A percentile compares a stretch with the other conserved stretches of the same genome.
These are phyloP conservation scores for Picea glauca DNA, from an alignment of 75 land plant species.

Conservation along the genomic window DNA sequence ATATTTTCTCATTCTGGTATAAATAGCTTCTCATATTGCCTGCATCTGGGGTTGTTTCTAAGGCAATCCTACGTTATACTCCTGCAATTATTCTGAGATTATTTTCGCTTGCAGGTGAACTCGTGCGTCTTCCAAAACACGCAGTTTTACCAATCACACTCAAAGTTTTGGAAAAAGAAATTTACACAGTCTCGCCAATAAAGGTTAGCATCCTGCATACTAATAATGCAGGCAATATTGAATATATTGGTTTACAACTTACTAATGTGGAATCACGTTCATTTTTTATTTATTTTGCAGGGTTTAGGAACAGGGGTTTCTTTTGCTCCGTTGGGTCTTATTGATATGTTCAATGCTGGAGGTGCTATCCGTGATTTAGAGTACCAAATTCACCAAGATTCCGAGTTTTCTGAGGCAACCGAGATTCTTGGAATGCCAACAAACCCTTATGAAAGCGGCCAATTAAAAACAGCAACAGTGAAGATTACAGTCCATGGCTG, in stretches of 20 bases:
- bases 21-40: no score
- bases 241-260: background rate
- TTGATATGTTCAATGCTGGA: conserved; percentile 84
- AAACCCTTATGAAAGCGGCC: conserved; percentile 9
- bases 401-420: background rate
- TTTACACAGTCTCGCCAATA: conserved; percentile 72
- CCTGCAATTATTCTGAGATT: background rate
- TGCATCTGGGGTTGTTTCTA: background rate
- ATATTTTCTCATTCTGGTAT: conserved; percentile 21
- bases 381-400: conserved; percentile 23
- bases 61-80: no score
- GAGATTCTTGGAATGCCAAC: background rate
- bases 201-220: conserved; percentile 42
- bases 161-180: conserved; percentile 63
- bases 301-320: conserved; percentile 34
- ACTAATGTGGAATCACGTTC: background rate
- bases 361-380: conserved; percentile 61
- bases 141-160: conserved; percentile 64
- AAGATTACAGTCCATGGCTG: conserved; percentile 59
- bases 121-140: conserved; percentile 37
- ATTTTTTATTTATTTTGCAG: conserved; percentile 21
- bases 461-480: conserved; percentile 15
- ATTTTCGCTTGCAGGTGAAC: conserved; percentile 30
- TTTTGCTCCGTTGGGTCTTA: conserved; percentile 83
- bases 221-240: background rate